phyloP scores from a whole-genome alignment of 495 filamentous ascomycete genomes.

The Annulohypoxylon nitens region DNA sequence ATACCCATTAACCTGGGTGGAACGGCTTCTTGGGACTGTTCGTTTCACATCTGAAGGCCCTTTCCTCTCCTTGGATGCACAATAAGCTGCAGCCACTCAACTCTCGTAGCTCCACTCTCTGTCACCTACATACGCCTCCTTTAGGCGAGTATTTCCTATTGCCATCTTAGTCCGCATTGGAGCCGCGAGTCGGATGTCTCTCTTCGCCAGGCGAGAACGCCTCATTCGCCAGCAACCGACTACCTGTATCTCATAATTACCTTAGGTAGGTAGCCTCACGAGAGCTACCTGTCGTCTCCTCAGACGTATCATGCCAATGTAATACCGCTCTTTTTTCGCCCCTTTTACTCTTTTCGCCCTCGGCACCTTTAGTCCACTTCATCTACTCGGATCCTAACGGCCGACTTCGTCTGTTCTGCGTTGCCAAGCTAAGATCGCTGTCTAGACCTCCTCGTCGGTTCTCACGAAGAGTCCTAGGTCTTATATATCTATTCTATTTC shows the following conservation, averaged over 20 bases:
- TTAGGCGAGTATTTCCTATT: conserved; percentile 49
- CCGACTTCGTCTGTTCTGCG: conserved; percentile 13
- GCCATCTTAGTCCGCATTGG: conserved; percentile 37
- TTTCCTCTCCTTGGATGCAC: conserved; percentile 17
- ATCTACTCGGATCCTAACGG: conserved; percentile 21
- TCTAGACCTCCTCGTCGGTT: conserved; percentile 9
- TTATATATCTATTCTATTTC: conserved; percentile 18
- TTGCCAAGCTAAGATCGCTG: conserved; percentile 26
- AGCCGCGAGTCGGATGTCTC: conserved; percentile 46
- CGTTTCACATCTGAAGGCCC: conserved; percentile 38
- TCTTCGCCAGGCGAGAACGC: conserved; percentile 37
- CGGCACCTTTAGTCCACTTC: conserved; percentile 19
- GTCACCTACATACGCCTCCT: conserved; percentile 41
- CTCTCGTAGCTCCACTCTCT: conserved; percentile 39
- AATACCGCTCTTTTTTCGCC: conserved; percentile 40
- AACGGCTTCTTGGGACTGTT: conserved; percentile 28
- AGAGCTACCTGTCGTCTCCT: conserved; percentile 34
- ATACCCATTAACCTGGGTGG: conserved; percentile 30
- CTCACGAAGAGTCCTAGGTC: conserved; percentile 2
- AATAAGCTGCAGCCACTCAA: conserved; percentile 35
- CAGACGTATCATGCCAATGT: conserved; percentile 37
- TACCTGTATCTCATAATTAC: conserved; percentile 31
- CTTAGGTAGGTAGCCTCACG: conserved; percentile 31
- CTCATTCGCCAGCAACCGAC: conserved; percentile 41
- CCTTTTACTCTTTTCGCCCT: conserved; percentile 28